Percentiles rank a stretch among this genome's conserved stretches.
These are phyloP conservation scores for Tolypocladium paradoxum DNA, from an alignment of 2,329 filamentous ascomycete species.

Conservation along the genomic window DNA sequence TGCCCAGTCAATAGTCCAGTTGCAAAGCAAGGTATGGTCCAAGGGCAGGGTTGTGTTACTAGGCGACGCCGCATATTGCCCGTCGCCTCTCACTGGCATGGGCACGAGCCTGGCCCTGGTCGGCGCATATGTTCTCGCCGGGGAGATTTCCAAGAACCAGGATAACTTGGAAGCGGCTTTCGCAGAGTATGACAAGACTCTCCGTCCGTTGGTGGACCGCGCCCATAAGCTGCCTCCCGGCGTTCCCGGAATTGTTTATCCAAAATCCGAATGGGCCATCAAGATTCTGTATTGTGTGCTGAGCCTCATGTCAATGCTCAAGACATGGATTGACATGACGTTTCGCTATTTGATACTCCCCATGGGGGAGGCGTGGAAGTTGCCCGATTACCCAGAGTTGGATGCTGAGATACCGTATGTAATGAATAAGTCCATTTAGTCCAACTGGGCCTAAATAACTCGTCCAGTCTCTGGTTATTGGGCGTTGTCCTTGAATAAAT, in stretches of 20 bases:
- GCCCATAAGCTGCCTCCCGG: background rate
- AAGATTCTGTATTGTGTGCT: no score
- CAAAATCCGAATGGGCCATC: no score
- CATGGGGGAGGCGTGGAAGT: no score
- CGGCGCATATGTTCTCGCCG: constrained; percentile 39
- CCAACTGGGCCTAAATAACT: no score
- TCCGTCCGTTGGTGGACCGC: constrained; percentile 25
- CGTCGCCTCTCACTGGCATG: constrained; percentile 30
- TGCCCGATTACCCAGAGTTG: no score
- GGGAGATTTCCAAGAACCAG: constrained; percentile 23
- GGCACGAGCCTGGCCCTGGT: constrained; percentile 35
- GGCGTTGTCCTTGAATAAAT: no score
- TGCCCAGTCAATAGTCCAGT: constrained; percentile 28
- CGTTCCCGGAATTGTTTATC: background rate
- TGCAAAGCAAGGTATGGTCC: constrained; percentile 27
- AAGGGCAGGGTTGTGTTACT: constrained; percentile 32
- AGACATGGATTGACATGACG: no score
- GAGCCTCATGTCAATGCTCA: no score
- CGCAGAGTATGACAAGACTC: constrained; percentile 26
- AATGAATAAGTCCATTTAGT: no score
- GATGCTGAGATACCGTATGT: no score
- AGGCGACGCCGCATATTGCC: constrained; percentile 36
- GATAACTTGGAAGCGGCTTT: constrained; percentile 19
- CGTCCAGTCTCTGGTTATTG: no score
- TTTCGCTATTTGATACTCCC: no score